Conservation (phyloP, 768 basidiomycete genomes). For the Sporobolomyces roseus region DNA sequence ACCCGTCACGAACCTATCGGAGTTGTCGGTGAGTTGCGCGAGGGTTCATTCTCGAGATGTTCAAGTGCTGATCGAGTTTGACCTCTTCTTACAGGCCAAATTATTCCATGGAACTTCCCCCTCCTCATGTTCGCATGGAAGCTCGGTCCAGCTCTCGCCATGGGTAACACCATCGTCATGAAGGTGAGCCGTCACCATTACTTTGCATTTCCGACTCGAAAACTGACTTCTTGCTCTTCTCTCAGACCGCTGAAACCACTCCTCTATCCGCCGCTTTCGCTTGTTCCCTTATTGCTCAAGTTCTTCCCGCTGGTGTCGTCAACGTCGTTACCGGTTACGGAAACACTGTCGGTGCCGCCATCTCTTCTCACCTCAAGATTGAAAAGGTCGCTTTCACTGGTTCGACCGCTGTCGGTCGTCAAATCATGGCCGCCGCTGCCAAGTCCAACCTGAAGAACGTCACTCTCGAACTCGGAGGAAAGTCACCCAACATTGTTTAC, state of each 20-base stretch:
- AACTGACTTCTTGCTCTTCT: slow-evolving; percentile 50
- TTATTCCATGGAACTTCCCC: slow-evolving; percentile 37
- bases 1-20: slow-evolving; percentile 66
- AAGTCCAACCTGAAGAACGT: slow-evolving; percentile 79
- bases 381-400: slow-evolving; percentile 77
- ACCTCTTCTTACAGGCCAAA: no score
- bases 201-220: background rate
- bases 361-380: slow-evolving; percentile 62
- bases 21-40: slow-evolving; percentile 46
- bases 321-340: slow-evolving; percentile 75
- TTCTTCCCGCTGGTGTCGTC: slow-evolving; percentile 58
- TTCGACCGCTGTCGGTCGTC: slow-evolving; percentile 71
- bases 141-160: slow-evolving; percentile 69
- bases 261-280: slow-evolving; percentile 45
- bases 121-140: slow-evolving; percentile 65
- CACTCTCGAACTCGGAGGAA: slow-evolving; percentile 68
- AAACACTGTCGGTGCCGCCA: slow-evolving; percentile 63
- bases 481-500: slow-evolving; percentile 57
- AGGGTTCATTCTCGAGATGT: slow-evolving; percentile 55
- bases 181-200: slow-evolving; percentile 53
- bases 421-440: slow-evolving; percentile 72
- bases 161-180: slow-evolving; percentile 71
- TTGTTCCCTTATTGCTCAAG: slow-evolving; percentile 58
- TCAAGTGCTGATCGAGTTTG: no score
- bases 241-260: slow-evolving; percentile 42